A percentile compares a stretch with the other conserved stretches of the same genome.
Evolutionary conservation across 768 basidiomycete species (phyloP).

Genomic region (Termitomyces sp.): DNA sequence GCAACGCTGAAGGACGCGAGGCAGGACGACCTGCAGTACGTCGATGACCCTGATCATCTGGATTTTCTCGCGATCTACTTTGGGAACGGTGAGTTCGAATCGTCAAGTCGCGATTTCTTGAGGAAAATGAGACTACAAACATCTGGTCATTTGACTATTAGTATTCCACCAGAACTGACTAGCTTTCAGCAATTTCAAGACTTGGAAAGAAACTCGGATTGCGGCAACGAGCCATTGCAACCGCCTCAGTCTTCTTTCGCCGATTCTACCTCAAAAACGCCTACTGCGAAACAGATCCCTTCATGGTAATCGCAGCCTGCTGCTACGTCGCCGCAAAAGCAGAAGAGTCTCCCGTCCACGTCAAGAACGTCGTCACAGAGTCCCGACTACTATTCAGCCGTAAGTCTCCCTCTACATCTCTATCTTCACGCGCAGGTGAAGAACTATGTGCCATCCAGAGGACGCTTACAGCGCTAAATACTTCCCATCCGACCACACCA

Average conservation of each 20-base stretch:
- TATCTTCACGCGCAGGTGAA: no score
- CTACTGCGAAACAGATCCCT: constrained; percentile 95
- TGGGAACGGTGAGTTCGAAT: constrained; percentile 57
- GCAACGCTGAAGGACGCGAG: constrained; percentile 71
- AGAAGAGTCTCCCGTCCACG: constrained; percentile 92
- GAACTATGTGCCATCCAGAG: constrained; percentile 35
- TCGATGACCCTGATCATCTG: constrained; percentile 70
- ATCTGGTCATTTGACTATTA: no score
- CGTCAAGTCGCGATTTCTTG: no score
- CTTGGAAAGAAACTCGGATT: constrained; percentile 79
- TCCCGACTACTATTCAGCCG: constrained; percentile 72
- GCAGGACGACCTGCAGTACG: constrained; percentile 69
- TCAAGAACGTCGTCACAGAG: constrained; percentile 87
- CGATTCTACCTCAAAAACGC: constrained; percentile 96
- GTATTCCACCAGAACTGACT: neutral
- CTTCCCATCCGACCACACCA: constrained; percentile 86
- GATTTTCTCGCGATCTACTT: constrained; percentile 87
- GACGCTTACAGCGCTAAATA: constrained; percentile 68
- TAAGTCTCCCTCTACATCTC: constrained; percentile 26
- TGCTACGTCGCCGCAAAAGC: constrained; percentile 96
- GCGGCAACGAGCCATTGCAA: constrained; percentile 89
- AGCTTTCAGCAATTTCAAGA: constrained; percentile 66
- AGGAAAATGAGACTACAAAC: no score
- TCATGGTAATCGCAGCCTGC: constrained; percentile 88
- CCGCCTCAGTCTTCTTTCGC: constrained; percentile 91